These are phyloP conservation scores for Pythium sp. DNA, from an alignment of 352 stramenopile species.

Conservation along the genomic window DNA sequence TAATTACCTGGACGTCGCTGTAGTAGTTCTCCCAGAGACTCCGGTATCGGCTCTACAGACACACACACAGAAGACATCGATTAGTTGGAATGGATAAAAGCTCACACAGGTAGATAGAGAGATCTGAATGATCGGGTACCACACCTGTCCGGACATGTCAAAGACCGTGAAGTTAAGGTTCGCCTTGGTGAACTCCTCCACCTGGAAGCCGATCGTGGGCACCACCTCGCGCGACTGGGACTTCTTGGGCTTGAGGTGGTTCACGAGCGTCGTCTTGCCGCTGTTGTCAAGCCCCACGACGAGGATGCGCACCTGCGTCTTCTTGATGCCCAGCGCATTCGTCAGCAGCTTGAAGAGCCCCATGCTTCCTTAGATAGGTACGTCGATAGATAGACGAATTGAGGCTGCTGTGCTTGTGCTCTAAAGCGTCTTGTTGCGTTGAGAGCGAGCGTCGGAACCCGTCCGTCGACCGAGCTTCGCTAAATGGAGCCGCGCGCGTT, in stretches of 20 bases:
- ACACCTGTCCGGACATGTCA: background rate
- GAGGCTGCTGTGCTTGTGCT: background rate
- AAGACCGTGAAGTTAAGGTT: background rate
- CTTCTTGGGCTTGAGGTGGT: slow-evolving; percentile 90
- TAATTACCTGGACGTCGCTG: background rate
- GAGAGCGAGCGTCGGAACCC: too few relatives aligned
- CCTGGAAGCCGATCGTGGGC: background rate
- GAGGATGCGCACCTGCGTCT: slow-evolving; percentile 74
- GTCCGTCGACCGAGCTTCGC: too few relatives aligned
- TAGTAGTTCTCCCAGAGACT: background rate
- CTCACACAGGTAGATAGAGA: background rate
- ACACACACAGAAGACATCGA: background rate
- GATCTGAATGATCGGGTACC: too few relatives aligned
- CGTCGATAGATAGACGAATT: background rate
- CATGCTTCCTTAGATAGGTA: background rate
- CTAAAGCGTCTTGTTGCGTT: too few relatives aligned
- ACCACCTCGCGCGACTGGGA: slow-evolving; percentile 20
- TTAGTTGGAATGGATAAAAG: background rate
- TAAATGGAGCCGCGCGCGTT: too few relatives aligned
- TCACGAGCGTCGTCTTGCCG: slow-evolving; percentile 91
- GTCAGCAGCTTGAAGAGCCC: background rate
- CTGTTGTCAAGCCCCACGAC: slow-evolving; percentile 90
- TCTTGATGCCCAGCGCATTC: background rate
- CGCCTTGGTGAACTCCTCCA: background rate
- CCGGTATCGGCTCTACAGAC: background rate